phyloP scores from a whole-genome alignment of 495 filamentous ascomycete species.

The Penicillium manginii region DNA sequence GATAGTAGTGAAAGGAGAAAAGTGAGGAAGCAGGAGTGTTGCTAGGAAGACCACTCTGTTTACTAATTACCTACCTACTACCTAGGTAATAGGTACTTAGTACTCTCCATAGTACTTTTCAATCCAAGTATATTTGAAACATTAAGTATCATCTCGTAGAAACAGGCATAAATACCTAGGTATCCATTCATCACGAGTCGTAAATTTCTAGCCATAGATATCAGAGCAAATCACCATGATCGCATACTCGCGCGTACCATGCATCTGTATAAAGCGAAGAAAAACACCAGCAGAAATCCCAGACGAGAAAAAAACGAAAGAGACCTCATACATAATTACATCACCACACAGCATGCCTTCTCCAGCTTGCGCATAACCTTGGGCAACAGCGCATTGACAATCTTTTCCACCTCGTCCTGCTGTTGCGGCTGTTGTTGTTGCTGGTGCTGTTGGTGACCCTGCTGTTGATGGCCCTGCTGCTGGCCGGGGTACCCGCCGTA shows the following conservation, averaged over 20 bases:
- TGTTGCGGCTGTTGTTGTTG: constrained; percentile 49
- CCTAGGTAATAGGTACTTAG: not conserved
- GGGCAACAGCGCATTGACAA: constrained; percentile 64
- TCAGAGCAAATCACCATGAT: not conserved
- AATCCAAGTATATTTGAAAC: no score
- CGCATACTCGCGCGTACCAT: not conserved
- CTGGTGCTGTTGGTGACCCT: constrained; percentile 36
- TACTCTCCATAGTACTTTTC: not conserved
- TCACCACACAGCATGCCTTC: constrained; percentile 75
- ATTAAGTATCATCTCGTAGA: not conserved
- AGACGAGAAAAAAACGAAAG: not conserved
- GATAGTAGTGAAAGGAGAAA: no score
- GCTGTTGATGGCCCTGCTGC: constrained; percentile 41
- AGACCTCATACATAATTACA: constrained; percentile 52
- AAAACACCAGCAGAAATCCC: not conserved
- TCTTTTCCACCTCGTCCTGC: constrained; percentile 65
- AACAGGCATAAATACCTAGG: not conserved
- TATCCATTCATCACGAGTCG: not conserved
- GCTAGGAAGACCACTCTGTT: no score
- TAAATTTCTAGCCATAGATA: not conserved
- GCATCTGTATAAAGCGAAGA: not conserved
- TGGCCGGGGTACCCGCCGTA: constrained; percentile 42
- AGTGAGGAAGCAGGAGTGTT: no score
- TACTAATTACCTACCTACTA: not conserved
- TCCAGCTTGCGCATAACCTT: constrained; percentile 64